Conservation (phyloP, 192 early-diverging fungal genomes). For the Backusella parvicylindrica region DNA sequence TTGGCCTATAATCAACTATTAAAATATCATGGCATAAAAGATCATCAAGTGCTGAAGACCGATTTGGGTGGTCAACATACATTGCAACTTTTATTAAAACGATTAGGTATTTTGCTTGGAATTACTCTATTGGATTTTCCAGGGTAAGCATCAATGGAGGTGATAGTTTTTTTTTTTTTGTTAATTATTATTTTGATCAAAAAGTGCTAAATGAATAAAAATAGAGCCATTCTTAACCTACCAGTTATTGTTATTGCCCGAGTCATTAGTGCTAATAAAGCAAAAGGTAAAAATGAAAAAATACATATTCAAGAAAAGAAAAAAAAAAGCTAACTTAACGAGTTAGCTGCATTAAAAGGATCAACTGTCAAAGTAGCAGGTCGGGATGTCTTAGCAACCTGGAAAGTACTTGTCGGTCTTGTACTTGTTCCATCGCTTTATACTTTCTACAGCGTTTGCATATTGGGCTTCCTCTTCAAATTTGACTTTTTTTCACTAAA, state of each 20-base stretch:
- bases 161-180: neutral
- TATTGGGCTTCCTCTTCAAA: conserved; percentile 37
- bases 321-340: neutral
- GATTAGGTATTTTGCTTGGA: conserved; percentile 61
- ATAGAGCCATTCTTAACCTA: conserved; percentile 53
- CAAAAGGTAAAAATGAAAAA: conserved; percentile 35
- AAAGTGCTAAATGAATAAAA: neutral
- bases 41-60: conserved; percentile 93
- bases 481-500: conserved; percentile 14
- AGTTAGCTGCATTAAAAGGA: conserved; percentile 72
- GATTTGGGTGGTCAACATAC: conserved; percentile 63
- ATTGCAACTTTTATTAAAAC: conserved; percentile 62
- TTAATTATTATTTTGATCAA: neutral
- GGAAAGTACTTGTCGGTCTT: conserved; percentile 84
- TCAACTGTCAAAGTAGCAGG: conserved; percentile 94
- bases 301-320: too few species aligned
- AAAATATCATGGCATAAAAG: conserved; percentile 87
- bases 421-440: conserved; percentile 75
- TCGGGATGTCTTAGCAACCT: conserved; percentile 92
- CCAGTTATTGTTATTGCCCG: conserved; percentile 52
- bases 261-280: conserved; percentile 48
- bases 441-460: conserved; percentile 61
- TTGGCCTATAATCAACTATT: conserved; percentile 85
- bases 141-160: conserved; percentile 51
- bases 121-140: conserved; percentile 81